Evolutionary conservation across 1,284 basidiomycete genomes (phyloP).

Genomic region (Pseudomicrostroma phylloplanum): DNA sequence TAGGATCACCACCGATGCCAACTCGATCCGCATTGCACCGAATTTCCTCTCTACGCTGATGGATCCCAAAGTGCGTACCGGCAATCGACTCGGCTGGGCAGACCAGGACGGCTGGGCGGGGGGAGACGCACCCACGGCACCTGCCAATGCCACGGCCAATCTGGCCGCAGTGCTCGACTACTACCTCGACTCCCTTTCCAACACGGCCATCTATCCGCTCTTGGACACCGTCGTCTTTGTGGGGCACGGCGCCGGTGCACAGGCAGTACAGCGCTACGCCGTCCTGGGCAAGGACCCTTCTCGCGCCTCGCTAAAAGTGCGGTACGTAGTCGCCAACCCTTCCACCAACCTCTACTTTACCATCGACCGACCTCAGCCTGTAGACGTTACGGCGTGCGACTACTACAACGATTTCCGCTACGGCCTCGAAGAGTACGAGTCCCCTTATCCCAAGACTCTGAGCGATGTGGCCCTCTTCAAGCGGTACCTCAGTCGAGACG

Average conservation of each 20-base stretch:
- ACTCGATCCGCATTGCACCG: conserved; percentile 30
- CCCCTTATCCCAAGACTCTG: conserved; percentile 14
- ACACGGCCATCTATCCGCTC: conserved; percentile 21
- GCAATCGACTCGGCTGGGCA: conserved; percentile 25
- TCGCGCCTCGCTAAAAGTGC: conserved; percentile 16
- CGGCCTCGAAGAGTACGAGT: conserved; percentile 18
- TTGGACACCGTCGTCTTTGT: conserved; percentile 36
- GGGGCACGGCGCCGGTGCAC: conserved; percentile 39
- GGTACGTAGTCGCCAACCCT: conserved; percentile 35
- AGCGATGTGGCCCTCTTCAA: conserved; percentile 18
- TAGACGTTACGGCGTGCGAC: conserved; percentile 22
- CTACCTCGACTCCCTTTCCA: conserved; percentile 22
- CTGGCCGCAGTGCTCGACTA: conserved; percentile 24
- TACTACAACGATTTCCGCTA: conserved; percentile 34
- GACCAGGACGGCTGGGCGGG: conserved; percentile 35
- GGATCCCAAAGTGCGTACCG: conserved; percentile 16
- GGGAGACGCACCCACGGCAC: conserved; percentile 26
- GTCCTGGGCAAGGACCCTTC: conserved; percentile 20
- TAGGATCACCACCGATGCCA: background rate
- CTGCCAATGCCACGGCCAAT: conserved; percentile 14
- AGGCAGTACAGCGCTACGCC: conserved; percentile 34
- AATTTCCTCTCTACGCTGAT: conserved; percentile 28
- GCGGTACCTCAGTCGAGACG: conserved; percentile 28
- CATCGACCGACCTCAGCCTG: conserved; percentile 19
- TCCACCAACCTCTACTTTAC: conserved; percentile 39